Conservation (phyloP, 805 yeast species). For the Clavispora fructus region DNA sequence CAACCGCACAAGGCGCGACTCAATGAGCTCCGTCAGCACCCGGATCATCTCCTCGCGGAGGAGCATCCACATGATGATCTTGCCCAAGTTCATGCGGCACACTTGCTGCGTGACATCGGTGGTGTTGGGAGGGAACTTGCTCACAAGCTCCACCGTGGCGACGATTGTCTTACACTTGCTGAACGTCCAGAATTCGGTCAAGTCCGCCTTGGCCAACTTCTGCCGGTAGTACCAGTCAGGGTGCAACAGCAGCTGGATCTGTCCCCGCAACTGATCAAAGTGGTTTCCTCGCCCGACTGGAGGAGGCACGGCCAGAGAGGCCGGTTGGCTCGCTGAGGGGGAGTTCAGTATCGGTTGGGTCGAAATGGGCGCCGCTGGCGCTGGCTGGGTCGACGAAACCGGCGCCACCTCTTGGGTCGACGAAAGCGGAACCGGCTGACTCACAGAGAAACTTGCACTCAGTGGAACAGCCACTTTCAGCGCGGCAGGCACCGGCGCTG, state of each 20-base stretch:
- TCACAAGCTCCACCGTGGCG: conserved; percentile 15
- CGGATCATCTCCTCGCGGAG: conserved; percentile 5
- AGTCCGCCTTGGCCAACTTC: conserved; percentile 4
- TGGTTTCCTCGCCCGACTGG: neutral
- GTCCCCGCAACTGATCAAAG: neutral
- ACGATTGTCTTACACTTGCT: conserved; percentile 13
- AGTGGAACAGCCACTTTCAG: too few relatives aligned
- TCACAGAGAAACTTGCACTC: too few relatives aligned
- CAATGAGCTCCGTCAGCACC: conserved; percentile 6
- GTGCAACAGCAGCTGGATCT: neutral
- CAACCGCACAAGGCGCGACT: conserved; percentile 14
- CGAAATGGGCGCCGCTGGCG: too few relatives aligned
- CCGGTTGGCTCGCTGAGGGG: neutral
- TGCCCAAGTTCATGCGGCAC: conserved; percentile 7
- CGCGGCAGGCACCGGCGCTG: too few relatives aligned
- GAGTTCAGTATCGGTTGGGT: too few relatives aligned
- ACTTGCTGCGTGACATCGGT: conserved; percentile 3
- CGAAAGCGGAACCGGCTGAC: too few relatives aligned
- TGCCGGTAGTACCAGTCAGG: conserved; percentile 11
- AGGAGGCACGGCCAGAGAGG: neutral
- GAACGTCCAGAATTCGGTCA: conserved; percentile 15
- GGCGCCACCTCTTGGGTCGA: too few relatives aligned
- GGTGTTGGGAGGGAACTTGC: conserved; percentile 3
- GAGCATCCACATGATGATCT: conserved; percentile 7
- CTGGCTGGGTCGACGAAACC: neutral